Evolutionary conservation across 1,284 basidiomycete species (phyloP), one percentile per base, ranked within the genome.

Genomic region (Macrocystidia cucumis): DNA sequence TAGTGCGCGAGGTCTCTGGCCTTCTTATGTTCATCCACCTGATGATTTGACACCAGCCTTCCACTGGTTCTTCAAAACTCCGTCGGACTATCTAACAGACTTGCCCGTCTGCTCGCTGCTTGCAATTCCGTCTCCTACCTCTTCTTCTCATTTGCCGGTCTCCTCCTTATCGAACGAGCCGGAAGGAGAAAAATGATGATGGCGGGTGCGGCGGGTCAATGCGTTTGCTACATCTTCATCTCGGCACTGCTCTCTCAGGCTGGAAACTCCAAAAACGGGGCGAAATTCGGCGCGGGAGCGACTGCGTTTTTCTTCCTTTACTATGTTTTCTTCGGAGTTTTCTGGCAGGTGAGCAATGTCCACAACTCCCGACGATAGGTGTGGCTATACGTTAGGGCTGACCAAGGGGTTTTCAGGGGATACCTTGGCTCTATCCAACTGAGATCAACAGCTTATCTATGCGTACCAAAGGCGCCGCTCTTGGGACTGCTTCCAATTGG

Each of bases 161-260:
- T 79, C 35, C 48, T 61, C 22, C 61, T 80, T 28, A 78, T 82
- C 45, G 78, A 82, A 42, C 68, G 64, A 23, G 63, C 73, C 4
- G 82, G 82, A 0, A 65, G 82, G 9, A 62, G 78, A 18, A 74
- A 71, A 44, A 64, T 83, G 20, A 81, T 85, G 77, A 67, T 86
- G 46, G 72, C 68, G 55, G 77, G 78, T 35, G 75, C 80, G 2
- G 65, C 71, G 9, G 76, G 77, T n/a, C 79, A 82, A 60, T 67
- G 63, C 29, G 43, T 73, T 30, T 79, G 74, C 39, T 67, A 67
- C 39, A 73, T 77, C 59, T 62, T 74, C 27, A 69, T 82, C 33
- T 65, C 80, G 1, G 74, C 62, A 1, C 62, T 78, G 27, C 65
- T 79, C 47, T 44, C 69, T 36, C 42, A 60, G 48, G 34, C 69